phyloP scores from a whole-genome alignment of 257 asterid genomes.

The Capsicum pubescens region DNA sequence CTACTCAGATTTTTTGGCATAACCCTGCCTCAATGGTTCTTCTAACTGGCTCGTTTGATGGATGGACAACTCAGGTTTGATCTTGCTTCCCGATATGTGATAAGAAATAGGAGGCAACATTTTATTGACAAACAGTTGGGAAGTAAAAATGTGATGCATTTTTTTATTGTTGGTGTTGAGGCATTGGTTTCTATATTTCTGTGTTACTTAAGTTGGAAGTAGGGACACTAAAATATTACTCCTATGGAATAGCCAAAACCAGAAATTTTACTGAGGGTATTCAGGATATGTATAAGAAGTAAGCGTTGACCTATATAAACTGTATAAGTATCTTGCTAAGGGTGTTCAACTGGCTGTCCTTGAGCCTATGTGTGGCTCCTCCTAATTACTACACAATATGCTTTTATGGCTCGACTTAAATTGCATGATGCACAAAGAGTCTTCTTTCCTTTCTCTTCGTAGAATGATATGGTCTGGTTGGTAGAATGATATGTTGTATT shows the following conservation, averaged over 20 bases:
- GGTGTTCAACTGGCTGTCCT: not conserved
- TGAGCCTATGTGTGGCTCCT: not conserved
- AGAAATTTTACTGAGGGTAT: not conserved
- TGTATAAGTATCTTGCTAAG: not conserved
- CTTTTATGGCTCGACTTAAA: not conserved
- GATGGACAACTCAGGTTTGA: conserved; percentile 93
- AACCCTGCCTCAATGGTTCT: conserved; percentile 82
- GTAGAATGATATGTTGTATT: conserved; percentile 32
- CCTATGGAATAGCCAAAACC: not conserved
- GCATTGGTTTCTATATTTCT: not conserved
- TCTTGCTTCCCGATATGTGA: conserved; percentile 24
- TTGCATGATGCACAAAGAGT: conserved; percentile 16
- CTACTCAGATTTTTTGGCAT: conserved; percentile 66
- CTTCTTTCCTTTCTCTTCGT: too few relatives aligned
- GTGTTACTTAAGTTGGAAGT: not conserved
- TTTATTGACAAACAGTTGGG: not conserved
- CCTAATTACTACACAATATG: not conserved
- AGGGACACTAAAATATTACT: not conserved
- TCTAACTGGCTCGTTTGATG: conserved; percentile 86
- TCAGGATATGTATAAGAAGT: not conserved
- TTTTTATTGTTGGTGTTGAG: not conserved
- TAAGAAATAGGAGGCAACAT: not conserved
- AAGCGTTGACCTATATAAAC: not conserved
- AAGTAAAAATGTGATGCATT: not conserved
- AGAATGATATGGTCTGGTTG: not conserved